Percentiles rank a stretch among this genome's conserved stretches.
Evolutionary conservation across 2,329 filamentous ascomycete species (phyloP).

Genomic region (Sporothrix protearum): DNA sequence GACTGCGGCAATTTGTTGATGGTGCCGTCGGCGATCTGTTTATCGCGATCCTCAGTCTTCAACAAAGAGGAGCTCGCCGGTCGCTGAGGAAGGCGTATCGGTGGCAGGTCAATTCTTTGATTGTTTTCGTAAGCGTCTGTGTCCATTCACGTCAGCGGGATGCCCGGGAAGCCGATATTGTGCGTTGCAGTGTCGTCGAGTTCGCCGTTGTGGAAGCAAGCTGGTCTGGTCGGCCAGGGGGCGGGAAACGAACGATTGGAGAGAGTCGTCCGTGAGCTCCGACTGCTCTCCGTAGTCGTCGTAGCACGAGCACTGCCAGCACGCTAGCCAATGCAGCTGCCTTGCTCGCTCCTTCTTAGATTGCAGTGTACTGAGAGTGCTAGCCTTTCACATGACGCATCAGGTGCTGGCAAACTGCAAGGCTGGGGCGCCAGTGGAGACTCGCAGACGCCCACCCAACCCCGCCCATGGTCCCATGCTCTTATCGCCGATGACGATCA

Average conservation of each 20-base stretch:
- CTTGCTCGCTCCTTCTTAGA: conserved; percentile 4
- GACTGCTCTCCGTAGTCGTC: conserved; percentile 13
- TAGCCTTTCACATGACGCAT: conserved; percentile 13
- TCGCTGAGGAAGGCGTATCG: neutral
- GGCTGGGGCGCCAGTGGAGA: neutral
- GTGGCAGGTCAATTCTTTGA: neutral
- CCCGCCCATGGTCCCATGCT: neutral
- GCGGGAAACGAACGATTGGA: conserved; percentile 13
- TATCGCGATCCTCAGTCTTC: conserved; percentile 5
- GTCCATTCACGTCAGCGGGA: neutral
- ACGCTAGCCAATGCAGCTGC: conserved; percentile 18
- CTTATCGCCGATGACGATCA: neutral
- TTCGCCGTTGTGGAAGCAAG: conserved; percentile 9
- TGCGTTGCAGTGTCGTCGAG: neutral
- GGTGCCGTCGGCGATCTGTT: conserved; percentile 1
- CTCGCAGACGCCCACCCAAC: conserved; percentile 9
- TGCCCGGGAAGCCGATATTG: no score
- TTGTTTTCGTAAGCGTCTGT: neutral
- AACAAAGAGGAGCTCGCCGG: neutral
- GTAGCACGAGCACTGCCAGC: conserved; percentile 10
- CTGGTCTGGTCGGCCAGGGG: conserved; percentile 2
- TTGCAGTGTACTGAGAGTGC: neutral
- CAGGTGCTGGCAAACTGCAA: conserved; percentile 21
- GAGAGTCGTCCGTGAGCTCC: conserved; percentile 19
- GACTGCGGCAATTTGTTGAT: neutral